Evolutionary conservation across 306 rosid species (phyloP).

Genomic region (Casuarina glauca): DNA sequence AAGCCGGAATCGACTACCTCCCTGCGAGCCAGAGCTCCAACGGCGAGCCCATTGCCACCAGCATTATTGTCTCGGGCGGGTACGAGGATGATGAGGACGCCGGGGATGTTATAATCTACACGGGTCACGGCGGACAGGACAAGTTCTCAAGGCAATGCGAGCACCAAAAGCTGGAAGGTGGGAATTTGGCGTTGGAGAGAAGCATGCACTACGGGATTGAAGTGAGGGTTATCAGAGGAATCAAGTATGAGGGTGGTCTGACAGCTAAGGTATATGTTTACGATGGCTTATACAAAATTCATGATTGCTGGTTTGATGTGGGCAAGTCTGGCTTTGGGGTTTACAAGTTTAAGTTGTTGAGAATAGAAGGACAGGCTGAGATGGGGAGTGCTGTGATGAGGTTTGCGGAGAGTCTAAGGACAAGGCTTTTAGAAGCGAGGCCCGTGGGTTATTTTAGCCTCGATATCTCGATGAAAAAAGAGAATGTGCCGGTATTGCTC

Average conservation of each 20-base stretch:
- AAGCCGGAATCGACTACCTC: constrained; percentile 92
- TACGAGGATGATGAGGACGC: constrained; percentile 86
- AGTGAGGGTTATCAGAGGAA: constrained; percentile 85
- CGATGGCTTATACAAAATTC: constrained; percentile 83
- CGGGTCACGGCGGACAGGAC: constrained; percentile 98
- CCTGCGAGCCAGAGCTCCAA: constrained; percentile 80
- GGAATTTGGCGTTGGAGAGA: constrained; percentile 89
- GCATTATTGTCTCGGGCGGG: constrained; percentile 89
- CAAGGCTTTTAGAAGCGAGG: constrained; percentile 46
- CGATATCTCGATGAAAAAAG: constrained; percentile 63
- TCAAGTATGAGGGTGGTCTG: constrained; percentile 47
- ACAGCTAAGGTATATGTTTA: constrained; percentile 77
- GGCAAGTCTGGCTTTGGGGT: constrained; percentile 96
- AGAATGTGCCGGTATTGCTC: constrained; percentile 53
- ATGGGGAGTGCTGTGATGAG: constrained; percentile 77
- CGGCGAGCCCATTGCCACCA: constrained; percentile 93
- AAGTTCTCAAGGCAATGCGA: constrained; percentile 65
- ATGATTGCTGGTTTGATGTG: constrained; percentile 86
- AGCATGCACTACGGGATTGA: constrained; percentile 94
- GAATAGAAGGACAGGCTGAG: constrained; percentile 82
- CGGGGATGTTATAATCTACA: constrained; percentile 77
- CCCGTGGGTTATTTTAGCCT: constrained; percentile 61
- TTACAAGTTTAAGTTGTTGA: constrained; percentile 69
- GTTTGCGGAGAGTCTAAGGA: constrained; percentile 58
- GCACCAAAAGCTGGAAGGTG: constrained; percentile 90